phyloP scores from a whole-genome alignment of 352 stramenopile genomes.

The Pythium utonaiense region DNA sequence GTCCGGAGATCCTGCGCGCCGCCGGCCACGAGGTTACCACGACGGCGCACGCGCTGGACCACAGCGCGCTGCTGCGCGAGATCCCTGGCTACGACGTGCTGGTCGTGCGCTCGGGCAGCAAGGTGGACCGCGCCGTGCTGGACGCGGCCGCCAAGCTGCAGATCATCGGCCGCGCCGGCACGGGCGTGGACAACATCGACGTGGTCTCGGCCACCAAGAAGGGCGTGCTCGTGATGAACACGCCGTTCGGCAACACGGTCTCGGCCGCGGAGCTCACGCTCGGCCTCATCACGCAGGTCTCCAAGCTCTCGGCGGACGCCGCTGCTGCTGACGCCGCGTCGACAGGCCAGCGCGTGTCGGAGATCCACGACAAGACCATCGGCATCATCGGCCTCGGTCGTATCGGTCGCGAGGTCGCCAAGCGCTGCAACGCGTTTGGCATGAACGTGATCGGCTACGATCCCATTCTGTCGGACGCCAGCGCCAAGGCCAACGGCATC shows the following conservation, averaged over 20 bases:
- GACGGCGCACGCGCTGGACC: conserved; percentile 35
- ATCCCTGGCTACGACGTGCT: conserved; percentile 87
- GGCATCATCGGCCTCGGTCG: conserved; percentile 93
- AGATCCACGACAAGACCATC: conserved; percentile 90
- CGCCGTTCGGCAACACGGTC: conserved; percentile 93
- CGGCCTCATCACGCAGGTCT: conserved; percentile 86
- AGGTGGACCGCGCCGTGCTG: conserved; percentile 71
- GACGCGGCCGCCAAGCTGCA: conserved; percentile 56
- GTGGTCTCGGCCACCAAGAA: conserved; percentile 86
- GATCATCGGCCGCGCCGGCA: conserved; percentile 89
- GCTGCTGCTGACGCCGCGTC: background rate
- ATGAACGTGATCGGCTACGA: conserved; percentile 95
- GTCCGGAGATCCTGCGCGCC: conserved; percentile 73
- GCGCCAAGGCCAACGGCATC: conserved; percentile 71
- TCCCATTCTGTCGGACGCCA: conserved; percentile 87
- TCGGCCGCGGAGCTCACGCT: conserved; percentile 94
- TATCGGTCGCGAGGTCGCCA: conserved; percentile 93
- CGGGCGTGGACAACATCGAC: conserved; percentile 94
- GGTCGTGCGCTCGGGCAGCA: conserved; percentile 80
- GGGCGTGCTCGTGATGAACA: conserved; percentile 96
- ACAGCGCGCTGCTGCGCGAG: conserved; percentile 59
- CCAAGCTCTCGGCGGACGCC: conserved; percentile 22
- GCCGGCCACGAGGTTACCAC: conserved; percentile 83
- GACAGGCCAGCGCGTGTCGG: conserved; percentile 37
- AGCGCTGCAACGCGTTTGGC: conserved; percentile 89